Base-by-base conservation (phyloP, 352 stramenopile species). In the Phytophthora idaei region DNA sequence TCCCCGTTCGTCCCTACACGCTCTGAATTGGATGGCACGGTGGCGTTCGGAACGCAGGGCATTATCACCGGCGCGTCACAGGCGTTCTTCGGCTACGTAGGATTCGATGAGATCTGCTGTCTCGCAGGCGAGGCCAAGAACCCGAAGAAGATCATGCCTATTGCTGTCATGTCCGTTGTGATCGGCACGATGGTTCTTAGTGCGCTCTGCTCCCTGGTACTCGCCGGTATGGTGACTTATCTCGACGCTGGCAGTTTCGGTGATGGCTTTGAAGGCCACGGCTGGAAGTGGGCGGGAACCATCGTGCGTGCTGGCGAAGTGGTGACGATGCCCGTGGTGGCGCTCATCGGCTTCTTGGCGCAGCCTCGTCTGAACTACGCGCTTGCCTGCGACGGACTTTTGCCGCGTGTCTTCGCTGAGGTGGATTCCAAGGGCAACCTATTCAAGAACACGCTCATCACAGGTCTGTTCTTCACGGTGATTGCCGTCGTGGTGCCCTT, bases 21-120 rank as follows among this genome's bases (percentile, higher is more conserved):
- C 10, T 34, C 59, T n/a, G 59, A 70, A 4, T 3, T 68, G 21
- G 44, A 67, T 28, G 74, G 74, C 11, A 46, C 41, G 3, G 67
- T 69, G 56, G 46, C 71, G 2, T 87, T 83, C 54, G 87, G 87
- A 17, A 65, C 72, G 11, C 73, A 83, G 39, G 87, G 87, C 4
- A 80, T 98, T 55, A 77, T 98, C 44, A 82, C 81, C 10, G 92
- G 92, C 10, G 80, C 88, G 8, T 90, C 91, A 15, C 87, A 92
- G 41, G 92, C 89, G 3, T 98, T 98, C 68, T 98, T 98, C 74
- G 93, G 93, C 37, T 98, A 96, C 63, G 71, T 98, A 21, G 95
- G 95, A 25, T 98, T 98, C 68, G 95, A 98, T 73, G 93, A 98
- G 63, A 80, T 98, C 25, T 97, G 90, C 65, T 97, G 91, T 61